phyloP scores from a whole-genome alignment of 768 basidiomycete species.

The Lactarius evosmus region DNA sequence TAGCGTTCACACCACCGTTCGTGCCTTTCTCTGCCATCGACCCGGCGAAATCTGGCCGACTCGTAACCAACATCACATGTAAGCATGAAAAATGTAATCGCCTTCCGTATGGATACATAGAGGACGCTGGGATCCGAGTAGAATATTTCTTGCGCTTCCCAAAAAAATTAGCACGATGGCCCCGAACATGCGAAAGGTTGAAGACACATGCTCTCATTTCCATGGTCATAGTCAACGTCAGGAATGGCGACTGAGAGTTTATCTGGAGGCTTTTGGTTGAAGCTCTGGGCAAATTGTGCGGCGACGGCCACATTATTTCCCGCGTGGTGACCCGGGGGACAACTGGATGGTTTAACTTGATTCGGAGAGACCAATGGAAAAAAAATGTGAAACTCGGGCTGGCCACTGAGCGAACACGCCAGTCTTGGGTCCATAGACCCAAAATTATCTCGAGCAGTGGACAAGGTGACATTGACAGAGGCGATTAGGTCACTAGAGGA shows the following conservation, averaged over 20 bases:
- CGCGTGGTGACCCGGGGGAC: conserved; percentile 38
- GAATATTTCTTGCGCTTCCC: conserved; percentile 35
- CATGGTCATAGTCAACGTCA: conserved; percentile 41
- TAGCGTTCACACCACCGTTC: conserved; percentile 30
- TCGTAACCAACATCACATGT: not conserved
- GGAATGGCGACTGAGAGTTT: conserved; percentile 32
- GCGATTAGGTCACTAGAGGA: conserved; percentile 34
- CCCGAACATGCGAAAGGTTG: not conserved
- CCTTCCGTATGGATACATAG: conserved; percentile 35
- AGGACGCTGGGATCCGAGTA: conserved; percentile 34
- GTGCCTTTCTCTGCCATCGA: conserved; percentile 30
- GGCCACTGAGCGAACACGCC: conserved; percentile 32
- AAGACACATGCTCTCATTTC: conserved; percentile 33
- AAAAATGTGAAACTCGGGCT: conserved; percentile 3
- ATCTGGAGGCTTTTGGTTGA: not conserved
- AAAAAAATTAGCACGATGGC: not conserved
- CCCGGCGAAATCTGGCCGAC: conserved; percentile 35
- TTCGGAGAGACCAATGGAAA: not conserved
- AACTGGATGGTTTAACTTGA: conserved; percentile 17
- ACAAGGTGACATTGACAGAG: conserved; percentile 32
- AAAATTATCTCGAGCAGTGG: conserved; percentile 26
- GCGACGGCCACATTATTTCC: conserved; percentile 36
- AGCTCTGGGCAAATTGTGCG: conserved; percentile 31
- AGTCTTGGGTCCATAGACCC: not conserved
- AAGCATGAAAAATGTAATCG: conserved; percentile 31